phyloP scores from a whole-genome alignment of 768 basidiomycete species.

The Russula emetica region DNA sequence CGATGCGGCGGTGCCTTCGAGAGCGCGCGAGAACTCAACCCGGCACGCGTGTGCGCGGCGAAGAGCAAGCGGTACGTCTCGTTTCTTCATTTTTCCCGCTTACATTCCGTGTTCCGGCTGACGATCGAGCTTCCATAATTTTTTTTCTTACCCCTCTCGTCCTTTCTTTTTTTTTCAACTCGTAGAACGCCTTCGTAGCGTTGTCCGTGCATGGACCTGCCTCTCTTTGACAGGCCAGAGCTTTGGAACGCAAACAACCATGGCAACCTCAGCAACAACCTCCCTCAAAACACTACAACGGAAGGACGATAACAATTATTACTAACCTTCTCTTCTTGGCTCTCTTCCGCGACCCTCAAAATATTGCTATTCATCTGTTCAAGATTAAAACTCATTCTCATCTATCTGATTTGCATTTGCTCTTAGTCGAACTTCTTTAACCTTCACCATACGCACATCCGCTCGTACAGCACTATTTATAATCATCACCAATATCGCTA shows the following conservation, averaged over 20 bases:
- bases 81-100: neutral
- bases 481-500: slow-evolving; percentile 18
- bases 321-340: neutral
- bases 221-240: slow-evolving; percentile 1
- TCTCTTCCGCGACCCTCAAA: neutral
- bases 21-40: slow-evolving; percentile 19
- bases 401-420: slow-evolving; percentile 11
- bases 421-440: neutral
- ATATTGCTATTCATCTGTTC: neutral
- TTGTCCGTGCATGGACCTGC: slow-evolving; percentile 24
- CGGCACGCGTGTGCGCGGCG: slow-evolving; percentile 23
- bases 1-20: slow-evolving; percentile 23
- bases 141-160: neutral
- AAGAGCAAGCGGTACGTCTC: slow-evolving; percentile 20
- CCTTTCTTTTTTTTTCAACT: neutral
- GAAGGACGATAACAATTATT: slow-evolving; percentile 11
- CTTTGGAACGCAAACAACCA: slow-evolving; percentile 1
- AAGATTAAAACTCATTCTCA: slow-evolving; percentile 2
- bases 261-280: neutral
- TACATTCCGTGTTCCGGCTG: neutral
- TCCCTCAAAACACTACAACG: slow-evolving; percentile 3
- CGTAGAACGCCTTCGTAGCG: slow-evolving; percentile 16
- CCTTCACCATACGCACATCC: slow-evolving; percentile 22
- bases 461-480: slow-evolving; percentile 24
- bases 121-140: neutral